phyloP scores from a whole-genome alignment of 2,329 filamentous ascomycete genomes.

The Ascochyta clinopodiicola region DNA sequence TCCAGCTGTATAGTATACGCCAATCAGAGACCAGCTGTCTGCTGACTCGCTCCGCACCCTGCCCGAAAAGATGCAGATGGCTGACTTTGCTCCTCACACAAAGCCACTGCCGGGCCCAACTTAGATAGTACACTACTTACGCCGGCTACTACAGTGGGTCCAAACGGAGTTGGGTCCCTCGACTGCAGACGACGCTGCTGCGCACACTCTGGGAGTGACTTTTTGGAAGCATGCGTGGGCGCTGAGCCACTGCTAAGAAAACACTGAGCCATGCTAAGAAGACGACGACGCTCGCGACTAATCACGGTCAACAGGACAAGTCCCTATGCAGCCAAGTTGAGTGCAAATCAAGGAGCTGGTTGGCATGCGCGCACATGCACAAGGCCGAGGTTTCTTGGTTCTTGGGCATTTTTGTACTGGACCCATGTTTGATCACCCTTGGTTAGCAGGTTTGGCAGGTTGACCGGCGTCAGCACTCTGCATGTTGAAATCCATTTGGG shows the following conservation, averaged over 20 bases:
- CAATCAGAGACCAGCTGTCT: no score
- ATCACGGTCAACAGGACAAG: not conserved
- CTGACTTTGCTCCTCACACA: no score
- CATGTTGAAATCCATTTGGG: conserved; percentile 7
- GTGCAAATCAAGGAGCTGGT: not conserved
- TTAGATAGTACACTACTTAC: no score
- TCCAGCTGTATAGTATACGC: no score
- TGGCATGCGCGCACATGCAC: conserved; percentile 4
- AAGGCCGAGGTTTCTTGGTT: conserved; percentile 5
- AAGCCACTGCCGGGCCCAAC: no score
- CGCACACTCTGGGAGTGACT: not conserved
- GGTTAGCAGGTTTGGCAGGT: conserved; percentile 13
- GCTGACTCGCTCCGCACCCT: no score
- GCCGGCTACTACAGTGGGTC: not conserved
- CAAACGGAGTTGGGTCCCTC: conserved; percentile 7
- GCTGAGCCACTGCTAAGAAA: conserved; percentile 13
- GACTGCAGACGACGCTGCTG: conserved; percentile 2
- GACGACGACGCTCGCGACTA: not conserved
- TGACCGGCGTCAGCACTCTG: conserved; percentile 11
- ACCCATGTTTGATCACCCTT: conserved; percentile 7
- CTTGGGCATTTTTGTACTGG: not conserved
- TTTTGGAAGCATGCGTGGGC: conserved; percentile 7
- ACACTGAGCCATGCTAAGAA: not conserved
- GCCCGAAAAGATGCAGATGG: no score
- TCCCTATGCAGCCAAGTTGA: conserved; percentile 5